These are phyloP conservation scores for Pascua guehoae DNA, from an alignment of 1,284 basidiomycete genomes.

Conservation along the genomic window DNA sequence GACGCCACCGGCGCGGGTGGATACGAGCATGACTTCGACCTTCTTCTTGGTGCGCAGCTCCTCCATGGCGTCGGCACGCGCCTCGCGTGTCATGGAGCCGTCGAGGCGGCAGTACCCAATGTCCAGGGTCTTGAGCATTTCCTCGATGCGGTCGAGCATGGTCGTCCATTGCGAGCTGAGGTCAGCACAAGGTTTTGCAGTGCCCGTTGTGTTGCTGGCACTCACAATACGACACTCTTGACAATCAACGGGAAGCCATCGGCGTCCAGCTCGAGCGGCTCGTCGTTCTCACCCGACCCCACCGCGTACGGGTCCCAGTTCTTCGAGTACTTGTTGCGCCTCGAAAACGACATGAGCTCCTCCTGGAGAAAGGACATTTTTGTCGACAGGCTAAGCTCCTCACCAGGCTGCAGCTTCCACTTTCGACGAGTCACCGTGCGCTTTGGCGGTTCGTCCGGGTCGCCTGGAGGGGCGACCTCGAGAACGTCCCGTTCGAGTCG, in stretches of 20 bases:
- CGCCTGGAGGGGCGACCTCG: slow-evolving; percentile 63
- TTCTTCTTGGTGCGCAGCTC: slow-evolving; percentile 75
- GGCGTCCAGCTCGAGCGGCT: slow-evolving; percentile 61
- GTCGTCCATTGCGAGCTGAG: slow-evolving; percentile 82
- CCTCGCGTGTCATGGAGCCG: slow-evolving; percentile 94
- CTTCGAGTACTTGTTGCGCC: slow-evolving; percentile 71
- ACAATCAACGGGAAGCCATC: slow-evolving; percentile 53
- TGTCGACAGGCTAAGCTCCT: slow-evolving; percentile 71
- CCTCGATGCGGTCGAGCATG: slow-evolving; percentile 92
- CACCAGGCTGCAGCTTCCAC: slow-evolving; percentile 66
- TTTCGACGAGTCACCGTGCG: slow-evolving; percentile 53
- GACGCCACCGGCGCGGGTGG: slow-evolving; percentile 93
- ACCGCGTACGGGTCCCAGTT: slow-evolving; percentile 72
- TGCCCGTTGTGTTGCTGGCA: slow-evolving; percentile 18
- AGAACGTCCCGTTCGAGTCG: slow-evolving; percentile 62
- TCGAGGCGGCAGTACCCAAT: slow-evolving; percentile 88
- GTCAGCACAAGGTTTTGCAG: neutral
- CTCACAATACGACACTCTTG: slow-evolving; percentile 91
- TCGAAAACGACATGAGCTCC: slow-evolving; percentile 72
- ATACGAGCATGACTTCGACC: slow-evolving; percentile 90
- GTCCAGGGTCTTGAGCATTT: slow-evolving; percentile 72
- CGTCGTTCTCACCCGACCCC: slow-evolving; percentile 63
- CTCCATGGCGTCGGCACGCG: slow-evolving; percentile 84
- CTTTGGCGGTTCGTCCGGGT: slow-evolving; percentile 19
- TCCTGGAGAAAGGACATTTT: slow-evolving; percentile 75